Evolutionary conservation across 495 filamentous ascomycete genomes (phyloP).

Genomic region (Neurospora terricola): DNA sequence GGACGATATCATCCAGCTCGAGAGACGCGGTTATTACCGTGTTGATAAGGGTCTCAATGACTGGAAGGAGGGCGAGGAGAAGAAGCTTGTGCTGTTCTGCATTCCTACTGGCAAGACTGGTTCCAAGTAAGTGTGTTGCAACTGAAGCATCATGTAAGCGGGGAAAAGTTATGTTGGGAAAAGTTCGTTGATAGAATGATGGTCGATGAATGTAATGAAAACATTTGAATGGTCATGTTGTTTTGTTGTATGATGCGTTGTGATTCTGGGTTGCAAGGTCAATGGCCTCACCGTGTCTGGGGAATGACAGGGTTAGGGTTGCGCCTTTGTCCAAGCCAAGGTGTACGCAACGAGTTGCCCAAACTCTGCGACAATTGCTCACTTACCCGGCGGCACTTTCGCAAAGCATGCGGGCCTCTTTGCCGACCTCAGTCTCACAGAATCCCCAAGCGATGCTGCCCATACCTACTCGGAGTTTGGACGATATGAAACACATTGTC

Average conservation of each 20-base stretch:
- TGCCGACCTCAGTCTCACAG: not conserved
- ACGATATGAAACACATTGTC: not conserved
- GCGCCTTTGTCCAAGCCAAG: not conserved
- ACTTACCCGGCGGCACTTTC: not conserved
- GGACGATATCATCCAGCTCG: slow-evolving; percentile 87
- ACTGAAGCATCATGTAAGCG: not conserved
- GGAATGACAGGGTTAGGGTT: not conserved
- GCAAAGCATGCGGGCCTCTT: not conserved
- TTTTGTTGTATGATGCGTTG: not conserved
- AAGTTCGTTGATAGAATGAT: not conserved
- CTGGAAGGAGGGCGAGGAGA: slow-evolving; percentile 35
- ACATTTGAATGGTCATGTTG: not conserved
- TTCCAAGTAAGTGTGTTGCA: slow-evolving; percentile 9
- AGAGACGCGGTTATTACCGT: slow-evolving; percentile 84
- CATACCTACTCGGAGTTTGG: not conserved
- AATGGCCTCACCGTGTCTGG: not conserved
- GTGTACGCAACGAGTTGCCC: no score
- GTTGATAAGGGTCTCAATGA: slow-evolving; percentile 49
- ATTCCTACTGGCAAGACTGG: slow-evolving; percentile 53
- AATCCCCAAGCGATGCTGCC: no score
- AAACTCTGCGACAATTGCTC: not conserved
- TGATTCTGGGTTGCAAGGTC: not conserved
- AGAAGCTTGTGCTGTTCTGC: slow-evolving; percentile 63
- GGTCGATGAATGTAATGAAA: not conserved
- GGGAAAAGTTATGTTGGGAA: not conserved